Conservation (phyloP, 2,329 filamentous ascomycete species). For the Aurifilum marmelostoma region DNA sequence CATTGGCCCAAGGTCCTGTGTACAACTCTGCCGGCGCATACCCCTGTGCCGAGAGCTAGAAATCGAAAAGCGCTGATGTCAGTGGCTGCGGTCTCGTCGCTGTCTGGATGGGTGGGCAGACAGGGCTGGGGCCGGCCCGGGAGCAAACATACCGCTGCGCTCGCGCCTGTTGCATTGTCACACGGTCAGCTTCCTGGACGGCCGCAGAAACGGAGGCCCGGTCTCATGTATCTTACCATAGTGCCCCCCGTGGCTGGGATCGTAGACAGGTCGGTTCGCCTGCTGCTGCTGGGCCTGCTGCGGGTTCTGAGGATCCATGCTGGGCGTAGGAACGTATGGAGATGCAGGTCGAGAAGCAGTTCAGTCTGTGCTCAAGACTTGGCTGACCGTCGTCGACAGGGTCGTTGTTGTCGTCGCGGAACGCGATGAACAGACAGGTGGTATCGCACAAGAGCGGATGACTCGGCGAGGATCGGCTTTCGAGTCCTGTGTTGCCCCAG, state of each 20-base stretch:
- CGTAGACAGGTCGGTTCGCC: slow-evolving; percentile 67
- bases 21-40: slow-evolving; percentile 94
- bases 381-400: slow-evolving; percentile 14
- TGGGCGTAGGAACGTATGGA: slow-evolving; percentile 28
- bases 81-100: slow-evolving; percentile 8
- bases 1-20: slow-evolving; percentile 93
- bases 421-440: slow-evolving; percentile 23
- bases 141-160: slow-evolving; percentile 62
- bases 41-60: slow-evolving; percentile 79
- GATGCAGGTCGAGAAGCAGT: not conserved
- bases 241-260: slow-evolving; percentile 73
- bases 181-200: slow-evolving; percentile 30
- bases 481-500: slow-evolving; percentile 29
- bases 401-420: slow-evolving; percentile 7
- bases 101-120: not conserved
- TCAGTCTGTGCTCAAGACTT: slow-evolving; percentile 9
- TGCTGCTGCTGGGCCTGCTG: slow-evolving; percentile 61
- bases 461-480: slow-evolving; percentile 29
- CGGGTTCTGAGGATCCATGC: slow-evolving; percentile 60
- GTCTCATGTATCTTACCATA: slow-evolving; percentile 62
- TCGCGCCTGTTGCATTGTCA: slow-evolving; percentile 58
- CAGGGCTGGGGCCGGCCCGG: not conserved
- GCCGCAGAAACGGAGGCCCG: slow-evolving; percentile 27
- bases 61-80: slow-evolving; percentile 34
- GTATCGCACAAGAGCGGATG: slow-evolving; percentile 21